Evolutionary conservation across 768 basidiomycete species (phyloP).

Genomic region (Mycena kentingensis): DNA sequence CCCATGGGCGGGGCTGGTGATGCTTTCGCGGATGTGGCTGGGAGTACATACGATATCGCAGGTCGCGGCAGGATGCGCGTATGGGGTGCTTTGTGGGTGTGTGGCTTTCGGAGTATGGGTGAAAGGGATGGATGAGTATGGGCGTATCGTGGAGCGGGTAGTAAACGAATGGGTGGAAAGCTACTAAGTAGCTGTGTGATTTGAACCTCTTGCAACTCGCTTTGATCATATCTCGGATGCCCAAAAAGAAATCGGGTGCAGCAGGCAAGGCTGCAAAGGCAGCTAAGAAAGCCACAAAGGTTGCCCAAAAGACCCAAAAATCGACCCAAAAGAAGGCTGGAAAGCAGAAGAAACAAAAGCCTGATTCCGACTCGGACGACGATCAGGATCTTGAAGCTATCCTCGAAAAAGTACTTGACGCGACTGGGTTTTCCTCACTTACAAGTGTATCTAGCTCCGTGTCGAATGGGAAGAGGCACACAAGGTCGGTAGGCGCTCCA

Average conservation of each 20-base stretch:
- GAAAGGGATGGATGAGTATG: slow-evolving; percentile 31
- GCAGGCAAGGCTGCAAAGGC: slow-evolving; percentile 53
- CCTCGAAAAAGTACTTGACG: slow-evolving; percentile 64
- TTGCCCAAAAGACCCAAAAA: slow-evolving; percentile 64
- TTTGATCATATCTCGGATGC: slow-evolving; percentile 36
- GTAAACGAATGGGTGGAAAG: slow-evolving; percentile 15
- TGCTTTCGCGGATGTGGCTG: slow-evolving; percentile 70
- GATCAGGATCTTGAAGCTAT: slow-evolving; percentile 84
- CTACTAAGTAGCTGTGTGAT: slow-evolving; percentile 8
- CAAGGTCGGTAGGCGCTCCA: too few relatives aligned
- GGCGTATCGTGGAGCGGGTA: slow-evolving; percentile 2
- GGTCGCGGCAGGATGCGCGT: slow-evolving; percentile 58
- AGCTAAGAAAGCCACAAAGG: slow-evolving; percentile 68
- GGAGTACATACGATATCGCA: slow-evolving; percentile 77
- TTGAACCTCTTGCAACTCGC: not conserved
- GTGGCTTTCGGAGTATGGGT: slow-evolving; percentile 66
- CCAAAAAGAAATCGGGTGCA: slow-evolving; percentile 60
- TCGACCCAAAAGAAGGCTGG: slow-evolving; percentile 67
- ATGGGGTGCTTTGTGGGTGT: slow-evolving; percentile 54
- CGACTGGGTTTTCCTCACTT: slow-evolving; percentile 2
- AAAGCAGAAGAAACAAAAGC: slow-evolving; percentile 36
- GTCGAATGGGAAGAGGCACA: slow-evolving; percentile 84
- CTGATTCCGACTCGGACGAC: slow-evolving; percentile 56
- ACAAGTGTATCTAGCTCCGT: slow-evolving; percentile 68
- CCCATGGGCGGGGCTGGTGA: slow-evolving; percentile 57